phyloP scores from a whole-genome alignment of 140 eudicot species.

The Bidens hawaiensis region DNA sequence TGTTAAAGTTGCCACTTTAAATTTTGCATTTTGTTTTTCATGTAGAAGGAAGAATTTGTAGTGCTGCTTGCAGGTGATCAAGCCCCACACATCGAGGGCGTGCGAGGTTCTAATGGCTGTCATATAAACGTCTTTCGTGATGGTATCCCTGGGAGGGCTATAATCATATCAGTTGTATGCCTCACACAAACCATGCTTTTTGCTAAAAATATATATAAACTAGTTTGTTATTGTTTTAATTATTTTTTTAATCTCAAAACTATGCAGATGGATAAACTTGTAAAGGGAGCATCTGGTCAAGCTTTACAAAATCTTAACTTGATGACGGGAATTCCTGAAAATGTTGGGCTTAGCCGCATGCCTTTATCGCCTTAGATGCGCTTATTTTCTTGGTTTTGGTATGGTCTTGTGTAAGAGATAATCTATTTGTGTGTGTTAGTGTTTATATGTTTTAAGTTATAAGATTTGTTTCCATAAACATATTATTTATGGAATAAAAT shows the following conservation, averaged over 20 bases:
- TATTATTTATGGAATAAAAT: too few relatives aligned
- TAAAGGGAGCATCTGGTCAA: conserved; percentile 97
- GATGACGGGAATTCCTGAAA: conserved; percentile 98
- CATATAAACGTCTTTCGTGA: conserved; percentile 82
- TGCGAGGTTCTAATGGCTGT: conserved; percentile 78
- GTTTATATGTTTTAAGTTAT: too few relatives aligned
- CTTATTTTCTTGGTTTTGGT: too few relatives aligned
- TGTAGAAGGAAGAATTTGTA: conserved; percentile 84
- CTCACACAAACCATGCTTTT: not conserved
- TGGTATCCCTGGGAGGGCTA: conserved; percentile 82
- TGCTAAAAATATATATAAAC: too few relatives aligned
- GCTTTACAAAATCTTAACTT: conserved; percentile 89
- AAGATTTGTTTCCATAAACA: too few relatives aligned
- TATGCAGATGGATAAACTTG: conserved; percentile 90
- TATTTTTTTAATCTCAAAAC: not conserved
- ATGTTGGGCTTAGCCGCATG: too few relatives aligned
- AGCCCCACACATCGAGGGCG: conserved; percentile 80
- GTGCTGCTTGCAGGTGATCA: conserved; percentile 44
- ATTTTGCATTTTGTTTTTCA: not conserved
- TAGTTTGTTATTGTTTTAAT: not conserved
- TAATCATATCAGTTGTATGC: conserved; percentile 81
- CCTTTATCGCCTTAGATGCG: too few relatives aligned
- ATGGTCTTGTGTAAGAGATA: too few relatives aligned
- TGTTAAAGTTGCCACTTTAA: not conserved
- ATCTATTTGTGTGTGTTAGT: too few relatives aligned